A percentile compares a stretch with the other conserved stretches of the same genome.
Evolutionary conservation across 768 basidiomycete species (phyloP).

Genomic region (Tephrocybe sp.): DNA sequence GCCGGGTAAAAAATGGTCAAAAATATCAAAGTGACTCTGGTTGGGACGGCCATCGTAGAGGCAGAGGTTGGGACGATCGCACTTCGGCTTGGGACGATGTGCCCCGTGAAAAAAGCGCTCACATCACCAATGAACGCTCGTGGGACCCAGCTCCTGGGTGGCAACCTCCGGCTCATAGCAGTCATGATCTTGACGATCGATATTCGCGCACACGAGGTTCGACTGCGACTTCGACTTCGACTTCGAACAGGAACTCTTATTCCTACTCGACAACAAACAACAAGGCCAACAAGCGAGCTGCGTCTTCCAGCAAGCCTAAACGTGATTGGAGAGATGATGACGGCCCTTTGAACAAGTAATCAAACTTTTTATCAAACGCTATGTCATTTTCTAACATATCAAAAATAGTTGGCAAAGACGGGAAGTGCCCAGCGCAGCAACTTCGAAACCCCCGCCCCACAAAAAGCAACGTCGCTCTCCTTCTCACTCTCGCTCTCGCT

Average conservation of each 20-base stretch:
- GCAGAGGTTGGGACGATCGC: constrained; percentile 41
- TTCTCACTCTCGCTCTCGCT: constrained; percentile 63
- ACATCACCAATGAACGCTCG: constrained; percentile 48
- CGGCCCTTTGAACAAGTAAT: constrained; percentile 75
- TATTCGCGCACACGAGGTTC: constrained; percentile 20
- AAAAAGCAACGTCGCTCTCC: constrained; percentile 48
- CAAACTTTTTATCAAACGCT: constrained; percentile 9
- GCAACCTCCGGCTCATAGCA: constrained; percentile 46
- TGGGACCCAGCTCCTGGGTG: constrained; percentile 77
- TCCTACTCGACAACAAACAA: constrained; percentile 17
- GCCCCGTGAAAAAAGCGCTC: constrained; percentile 27
- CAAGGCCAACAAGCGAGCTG: constrained; percentile 31
- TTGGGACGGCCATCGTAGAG: constrained; percentile 54
- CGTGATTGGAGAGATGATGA: constrained; percentile 62
- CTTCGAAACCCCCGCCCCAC: constrained; percentile 35
- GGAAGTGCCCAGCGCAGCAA: constrained; percentile 43
- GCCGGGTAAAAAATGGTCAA: constrained; percentile 37
- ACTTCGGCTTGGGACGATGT: constrained; percentile 24
- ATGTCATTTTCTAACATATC: constrained; percentile 4
- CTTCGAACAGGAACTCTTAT: constrained; percentile 21
- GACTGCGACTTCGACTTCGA: constrained; percentile 28
- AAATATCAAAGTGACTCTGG: constrained; percentile 48
- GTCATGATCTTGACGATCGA: constrained; percentile 41
- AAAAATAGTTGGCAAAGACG: constrained; percentile 64
- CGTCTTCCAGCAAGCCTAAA: constrained; percentile 39